These are phyloP conservation scores for Phaffia tasmanica DNA, from an alignment of 768 basidiomycete species.

Conservation along the genomic window DNA sequence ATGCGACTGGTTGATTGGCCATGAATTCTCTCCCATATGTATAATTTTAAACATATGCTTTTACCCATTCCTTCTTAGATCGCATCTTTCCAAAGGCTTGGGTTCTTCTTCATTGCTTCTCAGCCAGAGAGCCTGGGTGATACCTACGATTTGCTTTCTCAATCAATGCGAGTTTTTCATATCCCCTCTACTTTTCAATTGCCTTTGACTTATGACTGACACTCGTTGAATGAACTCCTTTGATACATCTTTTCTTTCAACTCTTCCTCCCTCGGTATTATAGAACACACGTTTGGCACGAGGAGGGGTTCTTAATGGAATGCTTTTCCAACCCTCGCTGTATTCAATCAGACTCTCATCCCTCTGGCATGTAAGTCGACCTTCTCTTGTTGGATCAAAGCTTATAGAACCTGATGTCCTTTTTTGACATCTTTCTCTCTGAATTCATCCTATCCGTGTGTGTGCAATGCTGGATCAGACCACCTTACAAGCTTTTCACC, in stretches of 20 bases:
- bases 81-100: not conserved
- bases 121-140: constrained; percentile 2
- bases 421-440: no score
- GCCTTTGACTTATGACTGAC: not conserved
- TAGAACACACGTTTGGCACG: constrained; percentile 11
- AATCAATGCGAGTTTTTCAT: not conserved
- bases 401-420: no score
- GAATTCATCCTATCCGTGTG: not conserved
- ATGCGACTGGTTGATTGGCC: not conserved
- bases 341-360: constrained; percentile 1
- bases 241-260: not conserved
- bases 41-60: not conserved
- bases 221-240: not conserved
- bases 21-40: no score
- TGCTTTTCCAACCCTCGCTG: not conserved
- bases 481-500: constrained; percentile 11
- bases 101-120: constrained; percentile 4
- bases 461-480: not conserved
- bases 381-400: not conserved
- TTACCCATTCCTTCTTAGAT: not conserved
- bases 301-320: not conserved
- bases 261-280: not conserved
- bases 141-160: not conserved
- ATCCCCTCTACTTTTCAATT: no score
- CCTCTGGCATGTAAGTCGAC: not conserved